Evolutionary conservation across 352 stramenopile genomes (phyloP), one percentile per base, ranked within the genome.

Genomic region (Phytophthora pluvialis): DNA sequence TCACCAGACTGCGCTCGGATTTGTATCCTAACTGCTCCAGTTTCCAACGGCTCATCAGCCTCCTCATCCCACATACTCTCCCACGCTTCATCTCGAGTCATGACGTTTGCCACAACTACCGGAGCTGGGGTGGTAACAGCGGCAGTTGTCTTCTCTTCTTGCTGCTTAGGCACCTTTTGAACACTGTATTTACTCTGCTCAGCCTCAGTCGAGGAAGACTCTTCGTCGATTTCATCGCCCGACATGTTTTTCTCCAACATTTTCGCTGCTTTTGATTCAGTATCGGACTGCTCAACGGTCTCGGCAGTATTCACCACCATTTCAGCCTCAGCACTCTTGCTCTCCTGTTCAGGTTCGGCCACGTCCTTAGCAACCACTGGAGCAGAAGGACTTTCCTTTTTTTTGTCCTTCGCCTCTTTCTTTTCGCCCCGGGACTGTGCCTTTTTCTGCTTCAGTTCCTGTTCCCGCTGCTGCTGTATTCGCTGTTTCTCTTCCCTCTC

Each of bases 11-110:
- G 67, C 11, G 67, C 56, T 62, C 52, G 62, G 28, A 67, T 71
- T 21, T 33, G 59, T 55, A 67, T 73, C 50, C 49, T 54, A 42
- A 69, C 57, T 31, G 56, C 49, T 16, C 48, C 52, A 39, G 50
- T 13, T 48, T 84, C 75, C 15, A 64, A 64, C 6, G 33, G 56
- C 35, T 86, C 78, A n/a, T 81, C 75, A 26, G 70, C 55, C 25
- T 89, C 70, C 28, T 91, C 70, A 28, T 78, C 83, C 75, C 75
- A 88, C 80, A 94, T 84, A 38, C 86, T 94, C 33, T 94, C 86
- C 53, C 81, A 92, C 0, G 86, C 86, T 66, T 94, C 86, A 48
- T 94, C 86, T 42, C 86, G 70, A 35, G 83, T 92, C 48, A 90
- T 77, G 4, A 67, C 50, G 31, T 63, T 75, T 25, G 65, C 52